Conservation (phyloP, 805 yeast species). For the Kluyveromyces starmeri region DNA sequence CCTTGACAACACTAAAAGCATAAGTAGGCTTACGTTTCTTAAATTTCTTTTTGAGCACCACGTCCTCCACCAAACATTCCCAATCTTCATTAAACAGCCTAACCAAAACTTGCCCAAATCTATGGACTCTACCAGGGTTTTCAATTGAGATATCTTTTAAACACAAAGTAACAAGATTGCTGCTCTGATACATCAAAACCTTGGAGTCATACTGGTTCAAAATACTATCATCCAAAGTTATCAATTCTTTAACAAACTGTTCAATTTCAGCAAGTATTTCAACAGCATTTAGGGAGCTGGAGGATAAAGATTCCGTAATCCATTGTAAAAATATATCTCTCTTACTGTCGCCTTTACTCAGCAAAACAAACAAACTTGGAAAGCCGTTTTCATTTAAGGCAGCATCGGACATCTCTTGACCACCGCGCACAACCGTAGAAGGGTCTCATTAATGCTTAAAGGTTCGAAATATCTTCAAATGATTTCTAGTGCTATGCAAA, state of each 20-base stretch:
- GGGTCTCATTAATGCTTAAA: too few species aligned
- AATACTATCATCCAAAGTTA: not conserved
- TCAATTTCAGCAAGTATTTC: conserved; percentile 2
- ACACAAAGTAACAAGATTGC: conserved; percentile 16
- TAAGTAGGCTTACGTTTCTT: conserved; percentile 17
- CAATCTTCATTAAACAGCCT: conserved; percentile 20
- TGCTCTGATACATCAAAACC: conserved; percentile 5
- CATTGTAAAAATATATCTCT: not conserved
- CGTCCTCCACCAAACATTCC: conserved; percentile 14
- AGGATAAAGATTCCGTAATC: not conserved
- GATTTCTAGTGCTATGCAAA: too few species aligned
- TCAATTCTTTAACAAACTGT: not conserved
- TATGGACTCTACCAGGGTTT: conserved; percentile 20
- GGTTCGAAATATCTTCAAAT: too few species aligned
- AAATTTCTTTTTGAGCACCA: conserved; percentile 12
- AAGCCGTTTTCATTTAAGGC: too few species aligned
- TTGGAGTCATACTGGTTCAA: not conserved
- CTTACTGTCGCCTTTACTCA: too few species aligned
- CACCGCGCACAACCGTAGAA: too few species aligned
- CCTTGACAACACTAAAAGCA: conserved; percentile 21
- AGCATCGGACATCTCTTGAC: too few species aligned
- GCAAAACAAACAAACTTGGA: too few species aligned
- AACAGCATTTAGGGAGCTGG: not conserved
- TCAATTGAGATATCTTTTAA: conserved; percentile 10
- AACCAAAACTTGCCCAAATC: conserved; percentile 20